phyloP scores from a whole-genome alignment of 169 alveolate genomes.

The Plasmodium coatneyi region DNA sequence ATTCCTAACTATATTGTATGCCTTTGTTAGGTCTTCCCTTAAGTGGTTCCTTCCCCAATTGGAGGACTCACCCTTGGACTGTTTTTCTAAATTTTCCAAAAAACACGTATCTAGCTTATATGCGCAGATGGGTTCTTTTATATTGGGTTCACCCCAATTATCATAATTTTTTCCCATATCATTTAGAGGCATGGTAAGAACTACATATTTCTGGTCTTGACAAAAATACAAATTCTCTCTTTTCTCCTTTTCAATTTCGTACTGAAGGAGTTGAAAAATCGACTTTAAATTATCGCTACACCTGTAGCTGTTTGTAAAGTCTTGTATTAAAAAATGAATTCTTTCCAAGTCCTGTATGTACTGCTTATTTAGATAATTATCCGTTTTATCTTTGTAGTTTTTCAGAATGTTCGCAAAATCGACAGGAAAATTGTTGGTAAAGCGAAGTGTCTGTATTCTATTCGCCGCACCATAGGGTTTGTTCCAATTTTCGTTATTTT shows the following conservation, averaged over 20 bases:
- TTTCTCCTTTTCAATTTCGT: conserved; percentile 49
- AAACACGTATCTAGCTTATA: not conserved
- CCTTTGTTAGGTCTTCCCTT: not conserved
- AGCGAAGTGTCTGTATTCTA: not conserved
- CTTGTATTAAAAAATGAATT: conserved; percentile 21
- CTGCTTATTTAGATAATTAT: conserved; percentile 22
- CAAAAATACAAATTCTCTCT: conserved; percentile 40
- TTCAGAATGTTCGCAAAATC: not conserved
- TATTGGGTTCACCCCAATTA: not conserved
- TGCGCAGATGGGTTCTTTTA: conserved; percentile 13
- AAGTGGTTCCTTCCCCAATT: not conserved
- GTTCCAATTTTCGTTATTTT: not conserved
- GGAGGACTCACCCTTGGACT: not conserved
- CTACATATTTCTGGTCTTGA: conserved; percentile 25
- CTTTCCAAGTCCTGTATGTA: conserved; percentile 36
- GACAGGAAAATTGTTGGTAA: not conserved
- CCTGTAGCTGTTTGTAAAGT: conserved; percentile 20
- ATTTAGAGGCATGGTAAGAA: conserved; percentile 27
- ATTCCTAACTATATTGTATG: not conserved
- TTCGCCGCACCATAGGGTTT: not conserved
- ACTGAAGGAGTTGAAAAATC: conserved; percentile 52
- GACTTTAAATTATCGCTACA: conserved; percentile 63
- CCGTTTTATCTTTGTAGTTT: conserved; percentile 34
- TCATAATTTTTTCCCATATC: not conserved
- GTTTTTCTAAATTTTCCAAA: not conserved